Evolutionary conservation across 192 early-diverging fungal genomes (phyloP).

Genomic region (Coemansia sp.): DNA sequence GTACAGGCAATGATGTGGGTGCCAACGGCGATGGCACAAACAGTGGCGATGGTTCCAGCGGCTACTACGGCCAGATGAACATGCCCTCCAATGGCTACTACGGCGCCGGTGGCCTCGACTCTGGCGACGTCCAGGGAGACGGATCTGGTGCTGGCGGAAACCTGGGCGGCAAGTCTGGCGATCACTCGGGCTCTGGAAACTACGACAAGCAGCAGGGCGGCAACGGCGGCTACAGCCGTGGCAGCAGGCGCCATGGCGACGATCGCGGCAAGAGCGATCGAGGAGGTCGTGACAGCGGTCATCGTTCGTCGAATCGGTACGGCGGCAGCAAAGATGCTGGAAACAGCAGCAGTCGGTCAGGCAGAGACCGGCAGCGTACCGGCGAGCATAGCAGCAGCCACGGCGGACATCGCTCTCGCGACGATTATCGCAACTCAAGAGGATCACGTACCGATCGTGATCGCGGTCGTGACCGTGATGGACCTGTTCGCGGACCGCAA

Average conservation of each 20-base stretch:
- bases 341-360: slow-evolving; percentile 12
- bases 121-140: slow-evolving; percentile 26
- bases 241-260: slow-evolving; percentile 18
- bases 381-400: slow-evolving; percentile 16
- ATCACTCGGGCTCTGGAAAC: neutral
- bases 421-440: slow-evolving; percentile 19
- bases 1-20: slow-evolving; percentile 1
- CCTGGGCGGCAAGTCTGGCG: slow-evolving; percentile 1
- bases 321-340: slow-evolving; percentile 8
- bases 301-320: slow-evolving; percentile 42
- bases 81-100: slow-evolving; percentile 42
- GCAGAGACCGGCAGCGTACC: slow-evolving; percentile 29
- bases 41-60: slow-evolving; percentile 6
- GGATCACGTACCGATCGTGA: slow-evolving; percentile 16
- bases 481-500: slow-evolving; percentile 34
- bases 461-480: slow-evolving; percentile 42
- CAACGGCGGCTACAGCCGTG: slow-evolving; percentile 1
- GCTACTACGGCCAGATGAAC: slow-evolving; percentile 38
- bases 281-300: slow-evolving; percentile 17
- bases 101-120: slow-evolving; percentile 11
- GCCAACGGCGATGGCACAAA: slow-evolving; percentile 11
- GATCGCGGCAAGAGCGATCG: slow-evolving; percentile 20
- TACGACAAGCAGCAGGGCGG: slow-evolving; percentile 15
- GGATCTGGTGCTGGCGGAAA: slow-evolving; percentile 9
- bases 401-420: slow-evolving; percentile 22